These are phyloP conservation scores for Cutaneotrichosporon spelunceum DNA, from an alignment of 1,284 basidiomycete species.

Conservation along the genomic window DNA sequence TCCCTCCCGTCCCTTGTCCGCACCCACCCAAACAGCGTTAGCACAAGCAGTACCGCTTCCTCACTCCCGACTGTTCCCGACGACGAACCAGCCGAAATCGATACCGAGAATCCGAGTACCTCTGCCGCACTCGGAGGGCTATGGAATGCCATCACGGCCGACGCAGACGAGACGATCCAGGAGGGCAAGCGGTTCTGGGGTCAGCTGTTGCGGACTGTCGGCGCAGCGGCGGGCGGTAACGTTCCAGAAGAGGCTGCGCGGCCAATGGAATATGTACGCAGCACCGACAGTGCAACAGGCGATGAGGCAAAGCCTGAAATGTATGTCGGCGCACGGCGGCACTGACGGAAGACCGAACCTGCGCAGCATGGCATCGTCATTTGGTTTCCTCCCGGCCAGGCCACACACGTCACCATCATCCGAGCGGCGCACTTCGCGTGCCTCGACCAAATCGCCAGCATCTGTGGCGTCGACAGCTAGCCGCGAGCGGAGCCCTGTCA, in stretches of 20 bases:
- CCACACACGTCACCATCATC: background rate
- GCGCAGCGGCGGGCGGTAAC: conserved; percentile 41
- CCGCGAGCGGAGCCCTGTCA: background rate
- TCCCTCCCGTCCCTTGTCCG: background rate
- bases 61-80: conserved; percentile 14
- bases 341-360: conserved; percentile 1
- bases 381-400: background rate
- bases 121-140: background rate
- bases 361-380: background rate
- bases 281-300: background rate
- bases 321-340: background rate
- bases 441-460: background rate
- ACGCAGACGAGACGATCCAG: conserved; percentile 25
- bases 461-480: background rate
- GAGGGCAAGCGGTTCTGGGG: conserved; percentile 44
- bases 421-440: conserved; percentile 1
- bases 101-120: background rate
- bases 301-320: background rate
- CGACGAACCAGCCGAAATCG: background rate
- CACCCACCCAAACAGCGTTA: background rate
- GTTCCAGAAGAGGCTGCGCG: conserved; percentile 25
- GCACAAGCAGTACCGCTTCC: conserved; percentile 3
- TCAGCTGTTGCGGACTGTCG: conserved; percentile 41
- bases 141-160: conserved; percentile 9
- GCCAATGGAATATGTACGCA: background rate